phyloP scores from a whole-genome alignment of 1,284 basidiomycete genomes.

The Schizopora paradoxa region DNA sequence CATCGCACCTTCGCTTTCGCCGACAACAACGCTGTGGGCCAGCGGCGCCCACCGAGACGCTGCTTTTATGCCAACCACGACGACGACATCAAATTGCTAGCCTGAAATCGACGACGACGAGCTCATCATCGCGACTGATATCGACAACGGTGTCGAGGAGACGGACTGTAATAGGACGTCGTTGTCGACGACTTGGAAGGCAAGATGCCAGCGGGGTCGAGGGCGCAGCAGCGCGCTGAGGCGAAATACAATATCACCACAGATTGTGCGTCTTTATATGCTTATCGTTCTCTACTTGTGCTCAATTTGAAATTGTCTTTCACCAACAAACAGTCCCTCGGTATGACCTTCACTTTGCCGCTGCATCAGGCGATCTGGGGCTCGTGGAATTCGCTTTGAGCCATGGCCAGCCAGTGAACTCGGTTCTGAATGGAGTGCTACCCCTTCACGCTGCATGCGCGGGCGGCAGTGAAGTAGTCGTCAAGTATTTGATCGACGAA shows the following conservation, averaged over 20 bases:
- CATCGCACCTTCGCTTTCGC: no score
- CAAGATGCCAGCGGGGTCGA: conserved; percentile 30
- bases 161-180: no score
- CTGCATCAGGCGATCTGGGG: conserved; percentile 82
- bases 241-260: conserved; percentile 75
- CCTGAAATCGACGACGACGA: no score
- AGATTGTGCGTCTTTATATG: conserved; percentile 50
- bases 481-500: conserved; percentile 79
- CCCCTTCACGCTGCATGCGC: conserved; percentile 89
- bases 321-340: conserved; percentile 60
- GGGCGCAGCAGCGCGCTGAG: conserved; percentile 42
- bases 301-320: conserved; percentile 14
- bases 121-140: no score
- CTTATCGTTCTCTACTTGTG: neutral
- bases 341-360: conserved; percentile 85
- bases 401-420: conserved; percentile 92
- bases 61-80: no score
- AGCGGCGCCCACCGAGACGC: no score
- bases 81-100: no score
- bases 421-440: conserved; percentile 85
- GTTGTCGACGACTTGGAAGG: no score
- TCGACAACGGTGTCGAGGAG: no score
- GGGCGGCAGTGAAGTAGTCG: conserved; percentile 80
- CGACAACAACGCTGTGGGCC: no score
- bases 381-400: conserved; percentile 83